Percentiles rank a stretch among this genome's conserved stretches.
phyloP scores from a whole-genome alignment of 257 asterid genomes.

The Solanum ossicruentum region DNA sequence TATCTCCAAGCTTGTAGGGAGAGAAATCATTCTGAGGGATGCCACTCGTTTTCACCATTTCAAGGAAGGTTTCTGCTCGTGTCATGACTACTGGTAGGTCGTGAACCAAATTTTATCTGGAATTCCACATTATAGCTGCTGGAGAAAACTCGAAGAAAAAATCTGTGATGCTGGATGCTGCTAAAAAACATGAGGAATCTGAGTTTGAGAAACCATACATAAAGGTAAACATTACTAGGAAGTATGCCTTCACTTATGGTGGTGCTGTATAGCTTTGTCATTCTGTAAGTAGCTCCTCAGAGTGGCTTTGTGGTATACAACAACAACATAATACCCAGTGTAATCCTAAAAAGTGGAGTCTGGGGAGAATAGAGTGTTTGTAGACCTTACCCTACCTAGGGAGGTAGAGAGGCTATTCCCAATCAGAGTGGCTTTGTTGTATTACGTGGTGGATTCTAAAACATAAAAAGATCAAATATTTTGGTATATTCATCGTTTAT shows the following conservation, averaged over 20 bases:
- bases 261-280: neutral
- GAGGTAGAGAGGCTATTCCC: neutral
- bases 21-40: conserved; percentile 69
- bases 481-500: neutral
- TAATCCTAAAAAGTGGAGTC: neutral
- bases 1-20: conserved; percentile 43
- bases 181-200: neutral
- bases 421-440: neutral
- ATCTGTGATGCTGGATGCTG: neutral
- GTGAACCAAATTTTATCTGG: neutral
- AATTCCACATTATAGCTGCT: neutral
- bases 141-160: neutral
- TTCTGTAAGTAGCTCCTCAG: neutral
- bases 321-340: neutral
- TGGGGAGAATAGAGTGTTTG: neutral
- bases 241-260: neutral
- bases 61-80: conserved; percentile 61
- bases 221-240: neutral
- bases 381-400: neutral
- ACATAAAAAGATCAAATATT: neutral
- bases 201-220: neutral
- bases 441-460: neutral
- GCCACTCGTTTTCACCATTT: conserved; percentile 86
- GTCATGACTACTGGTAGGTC: conserved; percentile 6
- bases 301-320: neutral